Evolutionary conservation across 2,329 filamentous ascomycete genomes (phyloP), one percentile per base, ranked within the genome.

Genomic region (Piedraia hortae): DNA sequence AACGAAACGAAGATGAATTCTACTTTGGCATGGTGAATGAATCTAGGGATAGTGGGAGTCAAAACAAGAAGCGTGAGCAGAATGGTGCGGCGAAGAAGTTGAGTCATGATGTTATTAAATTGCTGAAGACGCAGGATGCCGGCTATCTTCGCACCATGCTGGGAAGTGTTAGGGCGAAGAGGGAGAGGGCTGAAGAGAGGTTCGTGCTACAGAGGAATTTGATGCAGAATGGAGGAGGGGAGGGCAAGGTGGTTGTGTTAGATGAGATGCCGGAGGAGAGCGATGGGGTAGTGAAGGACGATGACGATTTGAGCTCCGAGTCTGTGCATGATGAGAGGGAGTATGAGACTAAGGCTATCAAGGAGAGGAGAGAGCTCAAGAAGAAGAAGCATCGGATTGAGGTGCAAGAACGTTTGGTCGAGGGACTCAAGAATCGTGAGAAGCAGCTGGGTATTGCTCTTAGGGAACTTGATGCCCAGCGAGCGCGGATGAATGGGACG

Each of bases 1-100:
- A 63, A 26, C 52, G 59, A 16, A 67, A 69, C 31, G 61, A 62
- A 9, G 63, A 69, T 51, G 63, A 69, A 35, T 69, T 68, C 37
- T 54, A 56, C 19, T 68, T 65, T 42, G 59, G 54, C 4, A 69
- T 68, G 63, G 53, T 67, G 45, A 56, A 49, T 26, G 46, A 45
- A 12, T 42, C 42, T 21, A 53, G 51, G 11, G 45, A 59, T 33
- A 48, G 45, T 20, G 46, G 47, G 14, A 51, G 47, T 34, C 48
- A 38, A 36, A 35, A 44, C 26, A 48, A 34, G 20, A 47, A 53
- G 28, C 43, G 55, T 14, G 42, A 42, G 21, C 24, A 24, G 10
- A 36, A 34, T 4, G 34, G 38, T 2, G 33, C 29, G 12, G 22
- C 12, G 10, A 40, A 45, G 37, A 36, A 39, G 18, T 37, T 62